Base-by-base conservation (phyloP, 2,329 filamentous ascomycete genomes). In the Aureobasidium namibiae region DNA sequence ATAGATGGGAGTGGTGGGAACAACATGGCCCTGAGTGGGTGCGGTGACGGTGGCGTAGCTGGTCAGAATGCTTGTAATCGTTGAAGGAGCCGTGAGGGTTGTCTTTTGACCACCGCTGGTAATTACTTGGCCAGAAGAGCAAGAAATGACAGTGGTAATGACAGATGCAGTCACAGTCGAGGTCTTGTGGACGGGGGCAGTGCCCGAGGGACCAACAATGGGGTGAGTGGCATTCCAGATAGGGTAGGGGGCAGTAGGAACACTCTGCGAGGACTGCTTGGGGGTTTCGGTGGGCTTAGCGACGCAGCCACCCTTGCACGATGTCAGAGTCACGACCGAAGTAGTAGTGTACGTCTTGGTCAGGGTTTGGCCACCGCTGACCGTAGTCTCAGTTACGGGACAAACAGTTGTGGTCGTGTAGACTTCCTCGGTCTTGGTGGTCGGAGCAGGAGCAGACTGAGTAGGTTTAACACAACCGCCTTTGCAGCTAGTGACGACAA, bases 341-440 rank as follows among this genome's bases (percentile, higher is more conserved):
- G 42, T 45, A 16, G 60, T 59, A 16, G 26, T 26, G 33, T 38
- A 59, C 8, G 60, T 59, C 14, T 54, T 41, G 16, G 45, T 42
- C 1, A 38, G 13, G 8, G 48, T 52, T 13, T 38, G 24, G 39
- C 50, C 38, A 31, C 29, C 18, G 52, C 18, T 34, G 16, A 54
- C 56, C 16, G 38, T 48, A 18, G 36, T 31, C 16, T 33, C 26
- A 26, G 21, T 29, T 3, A 23, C 14, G 9, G 56, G 34, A 23
- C 41, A 48, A 3, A 45, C 34, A 6, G 42, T 58, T 13, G 41
- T 58, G 1, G 41, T 38, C 7, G 18, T 29, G 44, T 46, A 48
- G 1, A 46, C 29, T 7, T 31, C 41, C 18, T 39, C 31, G 9
- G 56, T 62, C 36, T 50, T n/a, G n/a, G n/a, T 36, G 18, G 46